A percentile compares a stretch with the other conserved stretches of the same genome.
phyloP scores from a whole-genome alignment of 768 basidiomycete genomes.

The Pleurotus citrinopileatus region DNA sequence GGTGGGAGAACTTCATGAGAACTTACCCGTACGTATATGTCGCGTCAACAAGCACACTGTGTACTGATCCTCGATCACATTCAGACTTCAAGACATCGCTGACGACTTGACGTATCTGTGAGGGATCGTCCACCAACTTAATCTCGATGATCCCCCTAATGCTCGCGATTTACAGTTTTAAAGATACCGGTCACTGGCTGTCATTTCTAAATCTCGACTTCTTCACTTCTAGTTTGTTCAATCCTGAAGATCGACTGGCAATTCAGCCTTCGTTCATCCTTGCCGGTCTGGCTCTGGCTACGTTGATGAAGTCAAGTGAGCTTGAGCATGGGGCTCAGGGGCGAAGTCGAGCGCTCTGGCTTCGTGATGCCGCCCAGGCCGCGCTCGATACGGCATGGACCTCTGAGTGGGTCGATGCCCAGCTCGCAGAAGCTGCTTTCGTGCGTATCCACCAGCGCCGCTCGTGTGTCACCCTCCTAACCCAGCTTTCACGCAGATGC shows the following conservation, averaged over 20 bases:
- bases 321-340: constrained; percentile 53
- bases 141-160: not conserved
- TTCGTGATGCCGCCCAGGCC: constrained; percentile 54
- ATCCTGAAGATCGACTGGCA: constrained; percentile 46
- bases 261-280: constrained; percentile 75
- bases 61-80: not conserved
- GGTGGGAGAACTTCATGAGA: constrained; percentile 42
- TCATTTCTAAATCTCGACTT: constrained; percentile 62
- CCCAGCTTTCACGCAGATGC: constrained; percentile 36
- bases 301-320: constrained; percentile 71
- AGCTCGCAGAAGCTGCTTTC: constrained; percentile 71
- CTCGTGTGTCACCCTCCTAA: not conserved
- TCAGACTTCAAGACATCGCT: constrained; percentile 46
- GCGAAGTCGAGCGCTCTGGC: constrained; percentile 52
- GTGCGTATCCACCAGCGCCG: constrained; percentile 32
- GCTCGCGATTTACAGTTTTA: constrained; percentile 43
- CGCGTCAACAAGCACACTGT: not conserved
- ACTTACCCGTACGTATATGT: constrained; percentile 31
- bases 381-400: constrained; percentile 51
- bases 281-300: constrained; percentile 66
- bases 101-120: constrained; percentile 53
- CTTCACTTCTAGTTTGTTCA: constrained; percentile 50
- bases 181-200: constrained; percentile 62
- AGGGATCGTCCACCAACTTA: constrained; percentile 18
- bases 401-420: constrained; percentile 53